Conservation (phyloP, 192 early-diverging fungal genomes). For the Coemansia sp. region DNA sequence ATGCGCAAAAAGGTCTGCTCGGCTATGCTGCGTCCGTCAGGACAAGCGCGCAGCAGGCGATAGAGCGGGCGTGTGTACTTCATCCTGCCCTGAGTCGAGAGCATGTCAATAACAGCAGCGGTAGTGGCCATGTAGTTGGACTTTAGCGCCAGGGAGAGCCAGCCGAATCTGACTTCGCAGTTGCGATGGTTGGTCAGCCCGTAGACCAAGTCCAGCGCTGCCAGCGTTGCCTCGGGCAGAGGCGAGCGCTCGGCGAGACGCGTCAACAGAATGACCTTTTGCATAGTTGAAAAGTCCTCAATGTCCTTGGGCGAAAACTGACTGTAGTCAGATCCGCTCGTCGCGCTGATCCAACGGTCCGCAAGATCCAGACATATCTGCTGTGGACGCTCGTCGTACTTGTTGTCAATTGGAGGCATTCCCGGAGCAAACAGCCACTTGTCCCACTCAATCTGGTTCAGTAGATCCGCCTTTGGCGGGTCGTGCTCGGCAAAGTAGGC, state of each 20-base stretch:
- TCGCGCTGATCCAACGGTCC: conserved; percentile 67
- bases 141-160: conserved; percentile 79
- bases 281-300: conserved; percentile 67
- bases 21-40: conserved; percentile 74
- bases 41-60: conserved; percentile 62
- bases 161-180: conserved; percentile 83
- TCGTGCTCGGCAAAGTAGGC: conserved; percentile 67
- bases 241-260: conserved; percentile 62
- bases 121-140: conserved; percentile 74
- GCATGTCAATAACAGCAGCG: conserved; percentile 71
- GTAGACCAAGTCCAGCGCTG: conserved; percentile 71
- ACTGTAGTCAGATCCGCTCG: conserved; percentile 46
- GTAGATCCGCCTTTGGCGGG: conserved; percentile 62
- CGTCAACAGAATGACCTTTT: conserved; percentile 84
- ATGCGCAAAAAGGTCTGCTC: conserved; percentile 73
- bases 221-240: conserved; percentile 60
- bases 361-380: conserved; percentile 76
- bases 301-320: conserved; percentile 65
- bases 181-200: conserved; percentile 68
- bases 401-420: conserved; percentile 83
- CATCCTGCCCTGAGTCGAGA: conserved; percentile 90
- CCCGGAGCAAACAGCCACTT: conserved; percentile 83
- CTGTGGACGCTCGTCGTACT: conserved; percentile 86
- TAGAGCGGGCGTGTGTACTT: conserved; percentile 88
- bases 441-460: conserved; percentile 88